A percentile compares a stretch with the other conserved stretches of the same genome.
Evolutionary conservation across 306 rosid genomes (phyloP).

Genomic region (Mimosa bimucronata): DNA sequence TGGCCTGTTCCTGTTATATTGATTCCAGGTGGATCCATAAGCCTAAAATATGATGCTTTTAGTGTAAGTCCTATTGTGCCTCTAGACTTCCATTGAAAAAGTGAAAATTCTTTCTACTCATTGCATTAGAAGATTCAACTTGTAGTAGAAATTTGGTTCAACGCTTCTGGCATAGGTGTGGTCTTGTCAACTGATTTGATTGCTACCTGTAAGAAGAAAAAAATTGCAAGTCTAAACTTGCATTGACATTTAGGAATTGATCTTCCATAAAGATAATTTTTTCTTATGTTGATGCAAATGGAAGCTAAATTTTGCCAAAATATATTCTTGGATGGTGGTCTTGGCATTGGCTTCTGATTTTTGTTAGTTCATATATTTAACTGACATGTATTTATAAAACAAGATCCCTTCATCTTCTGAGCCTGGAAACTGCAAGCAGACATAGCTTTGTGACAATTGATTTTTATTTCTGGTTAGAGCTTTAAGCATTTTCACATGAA

Average conservation of each 20-base stretch:
- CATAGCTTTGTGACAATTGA: background rate
- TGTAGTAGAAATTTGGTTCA: conserved; percentile 8
- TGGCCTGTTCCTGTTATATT: conserved; percentile 78
- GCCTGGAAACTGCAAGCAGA: background rate
- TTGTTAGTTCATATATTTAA: conserved; percentile 3
- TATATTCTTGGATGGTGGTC: background rate
- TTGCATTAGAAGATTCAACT: background rate
- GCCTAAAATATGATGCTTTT: conserved; percentile 80
- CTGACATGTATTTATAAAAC: background rate
- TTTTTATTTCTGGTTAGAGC: background rate
- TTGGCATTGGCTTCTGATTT: conserved; percentile 9
- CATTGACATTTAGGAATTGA: conserved; percentile 24
- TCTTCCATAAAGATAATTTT: background rate
- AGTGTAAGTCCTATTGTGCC: conserved; percentile 57
- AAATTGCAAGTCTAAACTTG: conserved; percentile 24
- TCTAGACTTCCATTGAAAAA: conserved; percentile 4
- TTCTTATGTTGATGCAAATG: conserved; percentile 6
- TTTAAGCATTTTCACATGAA: background rate
- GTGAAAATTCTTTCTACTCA: background rate
- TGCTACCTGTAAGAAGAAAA: conserved; percentile 12
- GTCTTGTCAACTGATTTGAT: conserved; percentile 5
- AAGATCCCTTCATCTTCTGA: background rate
- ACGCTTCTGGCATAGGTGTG: background rate
- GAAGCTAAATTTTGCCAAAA: background rate
- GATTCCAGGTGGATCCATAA: conserved; percentile 70